phyloP scores from a whole-genome alignment of 257 asterid genomes.

The Nicotiana tabacum region DNA sequence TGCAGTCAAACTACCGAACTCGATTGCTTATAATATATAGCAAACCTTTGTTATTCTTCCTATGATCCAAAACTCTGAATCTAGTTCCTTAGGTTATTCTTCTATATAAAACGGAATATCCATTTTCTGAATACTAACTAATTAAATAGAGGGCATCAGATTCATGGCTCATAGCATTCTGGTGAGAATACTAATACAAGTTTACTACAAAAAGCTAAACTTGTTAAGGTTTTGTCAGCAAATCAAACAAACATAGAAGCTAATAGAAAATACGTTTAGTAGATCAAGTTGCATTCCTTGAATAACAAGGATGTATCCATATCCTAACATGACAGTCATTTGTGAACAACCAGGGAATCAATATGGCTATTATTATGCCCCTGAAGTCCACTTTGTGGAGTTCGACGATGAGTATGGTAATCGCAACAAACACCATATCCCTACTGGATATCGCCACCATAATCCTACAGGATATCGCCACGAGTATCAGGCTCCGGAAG shows the following conservation, averaged over 20 bases:
- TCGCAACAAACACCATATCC: not conserved
- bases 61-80: too few species aligned
- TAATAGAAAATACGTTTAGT: not conserved
- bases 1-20: too few species aligned
- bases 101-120: not conserved
- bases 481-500: not conserved
- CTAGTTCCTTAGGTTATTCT: too few species aligned
- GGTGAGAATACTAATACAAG: not conserved
- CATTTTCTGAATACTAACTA: not conserved
- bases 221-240: too few species aligned
- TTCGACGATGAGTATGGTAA: not conserved
- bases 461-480: not conserved
- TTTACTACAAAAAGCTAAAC: not conserved
- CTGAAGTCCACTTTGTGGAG: not conserved
- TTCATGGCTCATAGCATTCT: not conserved
- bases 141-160: not conserved
- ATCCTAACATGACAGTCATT: not conserved
- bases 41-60: not conserved
- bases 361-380: not conserved
- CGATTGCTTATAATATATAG: too few species aligned
- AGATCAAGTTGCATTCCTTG: not conserved
- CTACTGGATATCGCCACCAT: not conserved
- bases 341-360: not conserved
- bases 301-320: not conserved
- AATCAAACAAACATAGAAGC: not conserved